Percentiles rank a stretch among this genome's conserved stretches.
phyloP scores from a whole-genome alignment of 176 grass and related monocot genomes.

The Carex scoparia region DNA sequence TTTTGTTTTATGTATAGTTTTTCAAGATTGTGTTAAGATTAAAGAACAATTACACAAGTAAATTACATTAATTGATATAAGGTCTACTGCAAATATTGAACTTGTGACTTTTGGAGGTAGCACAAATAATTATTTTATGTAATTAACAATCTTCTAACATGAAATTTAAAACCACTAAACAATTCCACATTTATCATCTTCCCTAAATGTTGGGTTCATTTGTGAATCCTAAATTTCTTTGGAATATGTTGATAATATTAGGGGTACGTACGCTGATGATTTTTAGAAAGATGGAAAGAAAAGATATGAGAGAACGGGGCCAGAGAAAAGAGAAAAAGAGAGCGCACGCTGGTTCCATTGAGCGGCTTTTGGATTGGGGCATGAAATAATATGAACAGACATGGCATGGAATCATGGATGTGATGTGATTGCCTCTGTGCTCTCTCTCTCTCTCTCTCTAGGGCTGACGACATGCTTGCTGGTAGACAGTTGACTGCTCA shows the following conservation, averaged over 20 bases:
- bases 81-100: too few species aligned
- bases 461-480: slow-evolving; percentile 4
- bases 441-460: background rate
- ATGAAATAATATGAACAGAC: background rate
- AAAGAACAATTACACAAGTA: too few species aligned
- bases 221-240: background rate
- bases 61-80: too few species aligned
- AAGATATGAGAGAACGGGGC: background rate
- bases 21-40: too few species aligned
- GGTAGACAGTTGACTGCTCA: background rate
- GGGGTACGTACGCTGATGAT: background rate
- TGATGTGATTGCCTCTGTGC: background rate
- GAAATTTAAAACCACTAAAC: too few species aligned
- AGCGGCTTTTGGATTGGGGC: background rate
- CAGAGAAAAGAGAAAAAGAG: background rate
- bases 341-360: slow-evolving; percentile 6
- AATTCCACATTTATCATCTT: background rate
- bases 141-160: background rate
- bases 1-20: too few species aligned
- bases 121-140: too few species aligned
- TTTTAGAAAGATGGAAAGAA: background rate
- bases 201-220: background rate
- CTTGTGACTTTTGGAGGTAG: too few species aligned
- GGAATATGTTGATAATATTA: background rate
- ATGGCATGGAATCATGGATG: background rate